Percentiles rank a stretch among this genome's conserved stretches.
These are phyloP conservation scores for Oryza punctata DNA, from an alignment of 176 grass and related monocot genomes.

Conservation along the genomic window DNA sequence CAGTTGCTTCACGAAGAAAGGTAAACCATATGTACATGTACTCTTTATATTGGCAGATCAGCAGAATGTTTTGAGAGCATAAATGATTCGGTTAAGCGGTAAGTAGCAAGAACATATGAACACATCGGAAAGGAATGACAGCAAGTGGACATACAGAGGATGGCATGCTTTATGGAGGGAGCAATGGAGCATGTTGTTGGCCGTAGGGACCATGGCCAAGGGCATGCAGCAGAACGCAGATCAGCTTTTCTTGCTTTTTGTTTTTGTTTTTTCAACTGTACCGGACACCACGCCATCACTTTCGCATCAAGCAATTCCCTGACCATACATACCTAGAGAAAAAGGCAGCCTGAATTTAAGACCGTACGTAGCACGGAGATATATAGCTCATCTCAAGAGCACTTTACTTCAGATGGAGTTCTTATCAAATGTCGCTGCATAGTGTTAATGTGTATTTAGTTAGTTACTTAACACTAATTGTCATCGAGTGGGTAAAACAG, in stretches of 20 bases:
- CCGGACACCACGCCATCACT: not conserved
- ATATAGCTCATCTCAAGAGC: not conserved
- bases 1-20: not conserved
- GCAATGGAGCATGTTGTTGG: not conserved
- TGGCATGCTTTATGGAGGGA: conserved; percentile 11
- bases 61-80: not conserved
- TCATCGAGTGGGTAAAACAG: not conserved
- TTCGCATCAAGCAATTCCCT: conserved; percentile 5
- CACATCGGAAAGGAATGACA: conserved; percentile 8
- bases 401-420: not conserved
- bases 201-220: conserved; percentile 12
- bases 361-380: not conserved
- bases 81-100: not conserved
- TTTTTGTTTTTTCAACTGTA: not conserved
- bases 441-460: not conserved
- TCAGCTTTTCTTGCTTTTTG: not conserved
- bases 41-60: not conserved
- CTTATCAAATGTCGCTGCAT: not conserved
- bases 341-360: not conserved
- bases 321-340: not conserved
- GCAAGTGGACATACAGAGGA: conserved; percentile 25
- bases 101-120: conserved; percentile 2
- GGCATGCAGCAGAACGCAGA: conserved; percentile 1
- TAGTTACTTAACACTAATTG: not conserved
- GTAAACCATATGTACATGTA: not conserved